Conservation (phyloP, 2,329 filamentous ascomycete genomes). For the Neonectria faginata region DNA sequence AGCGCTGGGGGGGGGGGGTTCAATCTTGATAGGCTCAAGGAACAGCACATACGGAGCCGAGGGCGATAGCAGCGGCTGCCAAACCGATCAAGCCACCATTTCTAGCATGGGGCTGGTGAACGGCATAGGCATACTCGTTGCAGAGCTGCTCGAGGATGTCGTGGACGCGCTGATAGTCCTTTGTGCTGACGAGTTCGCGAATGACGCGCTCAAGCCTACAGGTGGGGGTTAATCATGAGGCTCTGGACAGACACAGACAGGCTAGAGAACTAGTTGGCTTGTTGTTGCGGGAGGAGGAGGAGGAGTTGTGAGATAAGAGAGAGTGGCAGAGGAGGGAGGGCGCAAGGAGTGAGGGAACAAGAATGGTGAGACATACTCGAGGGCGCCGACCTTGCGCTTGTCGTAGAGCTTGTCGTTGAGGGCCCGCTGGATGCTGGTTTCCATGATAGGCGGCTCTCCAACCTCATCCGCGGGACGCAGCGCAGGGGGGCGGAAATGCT, state of each 20-base stretch:
- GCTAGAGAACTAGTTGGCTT: constrained; percentile 6
- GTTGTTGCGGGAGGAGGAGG: constrained; percentile 2
- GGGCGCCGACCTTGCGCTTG: constrained; percentile 93
- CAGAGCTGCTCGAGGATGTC: constrained; percentile 95
- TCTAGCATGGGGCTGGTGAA: constrained; percentile 94
- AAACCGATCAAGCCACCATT: constrained; percentile 97
- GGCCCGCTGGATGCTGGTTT: constrained; percentile 87
- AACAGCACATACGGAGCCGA: constrained; percentile 79
- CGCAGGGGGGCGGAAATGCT: constrained; percentile 22
- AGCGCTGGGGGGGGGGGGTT: not conserved
- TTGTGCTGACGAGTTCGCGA: constrained; percentile 80
- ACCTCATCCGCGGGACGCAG: constrained; percentile 37
- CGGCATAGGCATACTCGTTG: constrained; percentile 96
- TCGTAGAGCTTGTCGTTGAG: constrained; percentile 99
- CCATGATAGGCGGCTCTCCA: constrained; percentile 69
- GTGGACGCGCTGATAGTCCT: constrained; percentile 83
- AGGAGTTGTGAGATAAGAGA: constrained; percentile 2
- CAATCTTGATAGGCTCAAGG: not conserved
- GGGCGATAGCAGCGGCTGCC: constrained; percentile 93
- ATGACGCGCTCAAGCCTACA: constrained; percentile 88
- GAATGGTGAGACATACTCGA: constrained; percentile 76
- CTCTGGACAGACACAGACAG: constrained; percentile 2
- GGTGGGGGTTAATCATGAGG: constrained; percentile 22
- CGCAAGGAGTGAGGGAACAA: constrained; percentile 1
- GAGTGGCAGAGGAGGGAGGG: constrained; percentile 2